phyloP scores from a whole-genome alignment of 257 asterid genomes.

The Cordia subcordata region DNA sequence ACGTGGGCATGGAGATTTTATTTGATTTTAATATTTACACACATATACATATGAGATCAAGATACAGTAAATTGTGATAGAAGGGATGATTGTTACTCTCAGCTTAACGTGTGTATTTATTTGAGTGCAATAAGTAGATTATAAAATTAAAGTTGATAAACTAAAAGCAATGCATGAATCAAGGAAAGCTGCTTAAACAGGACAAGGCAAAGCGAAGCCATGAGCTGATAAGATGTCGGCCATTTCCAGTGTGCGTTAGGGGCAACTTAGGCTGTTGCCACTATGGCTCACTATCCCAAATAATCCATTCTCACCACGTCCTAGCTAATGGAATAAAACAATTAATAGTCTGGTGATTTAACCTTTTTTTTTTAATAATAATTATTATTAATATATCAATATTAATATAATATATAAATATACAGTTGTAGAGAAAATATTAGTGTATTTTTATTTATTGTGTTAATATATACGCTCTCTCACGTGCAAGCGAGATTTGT shows the following conservation, averaged over 20 bases:
- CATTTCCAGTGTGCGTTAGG: no score
- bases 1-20: constrained; percentile 1
- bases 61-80: constrained; percentile 18
- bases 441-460: no score
- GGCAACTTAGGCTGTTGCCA: not conserved
- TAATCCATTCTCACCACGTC: no score
- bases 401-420: no score
- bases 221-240: constrained; percentile 39
- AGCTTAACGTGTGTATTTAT: constrained; percentile 21
- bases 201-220: constrained; percentile 48
- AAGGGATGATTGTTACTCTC: constrained; percentile 31
- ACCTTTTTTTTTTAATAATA: no score
- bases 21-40: constrained; percentile 1
- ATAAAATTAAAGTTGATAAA: constrained; percentile 30
- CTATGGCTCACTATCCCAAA: not conserved
- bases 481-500: no score
- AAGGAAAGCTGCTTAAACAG: constrained; percentile 32
- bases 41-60: no score
- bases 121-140: constrained; percentile 18
- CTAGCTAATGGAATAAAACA: no score
- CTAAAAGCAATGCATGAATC: constrained; percentile 25
- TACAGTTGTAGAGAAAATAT: no score
- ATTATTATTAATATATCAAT: no score
- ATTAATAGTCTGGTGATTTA: no score
- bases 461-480: no score